A percentile compares a stretch with the other conserved stretches of the same genome.
Evolutionary conservation across 2,329 filamentous ascomycete genomes (phyloP).

Genomic region (Aspergillus piperis): DNA sequence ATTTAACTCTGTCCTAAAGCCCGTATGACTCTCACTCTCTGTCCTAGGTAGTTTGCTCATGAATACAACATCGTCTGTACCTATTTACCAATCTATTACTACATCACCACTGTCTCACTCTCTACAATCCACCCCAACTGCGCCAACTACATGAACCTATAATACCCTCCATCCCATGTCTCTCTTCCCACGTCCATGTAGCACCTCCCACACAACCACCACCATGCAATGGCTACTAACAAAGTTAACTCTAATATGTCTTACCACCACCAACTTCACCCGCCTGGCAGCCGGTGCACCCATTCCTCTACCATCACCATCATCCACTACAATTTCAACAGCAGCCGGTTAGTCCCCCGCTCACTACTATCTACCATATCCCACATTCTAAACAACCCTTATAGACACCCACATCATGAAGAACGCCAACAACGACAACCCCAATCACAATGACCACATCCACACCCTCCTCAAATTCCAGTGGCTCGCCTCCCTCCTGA

Average conservation of each 20-base stretch:
- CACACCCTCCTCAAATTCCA: not conserved
- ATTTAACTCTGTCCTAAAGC: not conserved
- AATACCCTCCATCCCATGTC: not conserved
- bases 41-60: not conserved
- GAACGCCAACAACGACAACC: not conserved
- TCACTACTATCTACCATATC: not conserved
- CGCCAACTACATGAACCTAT: not conserved
- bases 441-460: not conserved
- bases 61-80: not conserved
- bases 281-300: not conserved
- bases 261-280: not conserved
- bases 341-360: not conserved
- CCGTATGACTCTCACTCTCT: conserved; percentile 1
- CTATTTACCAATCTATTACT: not conserved
- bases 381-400: not conserved
- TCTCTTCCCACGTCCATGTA: conserved; percentile 6
- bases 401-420: not conserved
- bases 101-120: no score
- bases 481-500: not conserved
- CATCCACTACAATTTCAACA: no score
- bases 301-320: not conserved
- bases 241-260: conserved; percentile 6
- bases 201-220: conserved; percentile 15
- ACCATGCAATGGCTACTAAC: conserved; percentile 20
- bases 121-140: not conserved